Conservation (phyloP, 1,139 yeast species). For the Candida tropicalis region DNA sequence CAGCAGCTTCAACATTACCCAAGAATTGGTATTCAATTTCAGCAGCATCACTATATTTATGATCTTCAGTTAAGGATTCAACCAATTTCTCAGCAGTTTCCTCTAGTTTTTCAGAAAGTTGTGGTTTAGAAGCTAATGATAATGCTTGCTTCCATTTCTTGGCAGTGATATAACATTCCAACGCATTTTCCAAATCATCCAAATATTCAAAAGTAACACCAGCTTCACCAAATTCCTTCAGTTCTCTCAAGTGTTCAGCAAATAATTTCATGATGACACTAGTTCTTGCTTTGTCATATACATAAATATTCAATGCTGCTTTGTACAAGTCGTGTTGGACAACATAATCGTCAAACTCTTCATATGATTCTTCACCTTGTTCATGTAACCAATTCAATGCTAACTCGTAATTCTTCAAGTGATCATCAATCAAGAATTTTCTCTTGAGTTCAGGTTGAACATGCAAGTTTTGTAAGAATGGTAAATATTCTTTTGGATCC, state of each 20-base stretch:
- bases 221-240: constrained; percentile 66
- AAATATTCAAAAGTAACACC: constrained; percentile 78
- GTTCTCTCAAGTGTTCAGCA: constrained; percentile 61
- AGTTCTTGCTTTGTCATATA: constrained; percentile 58
- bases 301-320: constrained; percentile 64
- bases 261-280: constrained; percentile 57
- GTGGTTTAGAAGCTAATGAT: constrained; percentile 50
- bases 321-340: constrained; percentile 74
- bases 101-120: constrained; percentile 32
- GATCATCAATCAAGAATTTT: constrained; percentile 77
- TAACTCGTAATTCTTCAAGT: constrained; percentile 63
- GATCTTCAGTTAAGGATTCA: constrained; percentile 63
- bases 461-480: constrained; percentile 82
- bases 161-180: constrained; percentile 67
- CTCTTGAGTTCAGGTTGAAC: constrained; percentile 67
- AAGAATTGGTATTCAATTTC: constrained; percentile 68
- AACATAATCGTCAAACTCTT: constrained; percentile 71
- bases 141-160: constrained; percentile 88
- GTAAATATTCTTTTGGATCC: constrained; percentile 96
- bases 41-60: constrained; percentile 83
- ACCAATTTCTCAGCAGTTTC: constrained; percentile 63
- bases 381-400: constrained; percentile 71
- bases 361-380: constrained; percentile 47
- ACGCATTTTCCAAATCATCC: constrained; percentile 56
- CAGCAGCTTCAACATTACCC: constrained; percentile 61